phyloP scores from a whole-genome alignment of 768 basidiomycete species.

The Exidia glandulosa region DNA sequence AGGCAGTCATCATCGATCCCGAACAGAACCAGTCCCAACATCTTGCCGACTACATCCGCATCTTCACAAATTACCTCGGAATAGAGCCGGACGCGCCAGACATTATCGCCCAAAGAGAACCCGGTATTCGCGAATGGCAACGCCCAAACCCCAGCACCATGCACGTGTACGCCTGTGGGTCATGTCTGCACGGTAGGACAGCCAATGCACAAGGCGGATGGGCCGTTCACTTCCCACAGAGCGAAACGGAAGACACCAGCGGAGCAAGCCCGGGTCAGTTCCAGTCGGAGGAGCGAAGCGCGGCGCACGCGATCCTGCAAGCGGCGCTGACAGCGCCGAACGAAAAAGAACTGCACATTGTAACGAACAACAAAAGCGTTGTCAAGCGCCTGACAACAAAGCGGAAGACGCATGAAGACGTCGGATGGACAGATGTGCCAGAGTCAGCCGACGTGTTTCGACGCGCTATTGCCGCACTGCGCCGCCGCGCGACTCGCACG shows the following conservation, averaged over 20 bases:
- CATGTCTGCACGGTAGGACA: background rate
- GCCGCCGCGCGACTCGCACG: background rate
- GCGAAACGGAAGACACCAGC: background rate
- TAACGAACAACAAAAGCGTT: background rate
- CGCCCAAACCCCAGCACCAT: background rate
- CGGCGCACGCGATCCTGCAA: background rate
- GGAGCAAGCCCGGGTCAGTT: background rate
- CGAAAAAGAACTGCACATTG: background rate
- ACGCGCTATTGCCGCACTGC: background rate
- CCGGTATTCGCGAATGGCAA: background rate
- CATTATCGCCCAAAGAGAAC: background rate
- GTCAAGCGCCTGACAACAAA: background rate
- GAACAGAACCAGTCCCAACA: background rate
- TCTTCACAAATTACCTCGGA: background rate
- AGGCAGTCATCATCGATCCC: background rate
- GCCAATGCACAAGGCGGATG: background rate
- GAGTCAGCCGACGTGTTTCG: background rate
- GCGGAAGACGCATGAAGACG: background rate
- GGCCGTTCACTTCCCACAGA: background rate
- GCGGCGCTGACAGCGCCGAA: background rate
- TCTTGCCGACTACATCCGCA: background rate
- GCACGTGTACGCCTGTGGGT: background rate
- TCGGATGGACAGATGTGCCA: background rate
- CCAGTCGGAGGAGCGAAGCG: background rate
- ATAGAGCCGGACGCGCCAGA: background rate